Percentiles rank a stretch among this genome's conserved stretches.
Evolutionary conservation across 1,139 yeast species (phyloP).

Genomic region (Protomyces pachydermus): DNA sequence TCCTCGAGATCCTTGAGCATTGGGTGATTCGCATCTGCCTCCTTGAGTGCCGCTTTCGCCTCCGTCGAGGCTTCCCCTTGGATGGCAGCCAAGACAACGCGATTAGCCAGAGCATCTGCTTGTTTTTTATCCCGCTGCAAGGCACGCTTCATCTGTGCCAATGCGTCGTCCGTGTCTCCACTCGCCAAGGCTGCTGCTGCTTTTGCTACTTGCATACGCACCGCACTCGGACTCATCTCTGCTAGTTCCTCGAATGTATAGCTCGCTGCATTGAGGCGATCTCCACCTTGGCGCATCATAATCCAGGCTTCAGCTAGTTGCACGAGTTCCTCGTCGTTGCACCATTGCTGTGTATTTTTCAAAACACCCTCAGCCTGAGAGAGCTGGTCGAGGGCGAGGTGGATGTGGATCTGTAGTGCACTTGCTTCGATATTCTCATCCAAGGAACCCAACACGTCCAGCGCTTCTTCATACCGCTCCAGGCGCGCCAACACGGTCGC

Average conservation of each 20-base stretch:
- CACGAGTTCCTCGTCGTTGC: slow-evolving; percentile 63
- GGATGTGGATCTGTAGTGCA: slow-evolving; percentile 41
- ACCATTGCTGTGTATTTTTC: slow-evolving; percentile 45
- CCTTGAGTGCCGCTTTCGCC: slow-evolving; percentile 41
- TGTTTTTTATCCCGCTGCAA: slow-evolving; percentile 40
- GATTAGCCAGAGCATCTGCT: slow-evolving; percentile 56
- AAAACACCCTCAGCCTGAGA: slow-evolving; percentile 40
- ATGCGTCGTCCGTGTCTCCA: slow-evolving; percentile 49
- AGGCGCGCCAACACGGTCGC: slow-evolving; percentile 39
- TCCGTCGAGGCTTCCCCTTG: slow-evolving; percentile 37
- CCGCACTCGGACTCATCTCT: slow-evolving; percentile 45
- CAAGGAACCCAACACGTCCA: slow-evolving; percentile 37
- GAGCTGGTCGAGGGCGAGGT: slow-evolving; percentile 39
- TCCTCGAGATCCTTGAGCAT: slow-evolving; percentile 49
- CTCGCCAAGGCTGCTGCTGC: slow-evolving; percentile 47
- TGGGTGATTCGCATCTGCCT: slow-evolving; percentile 50
- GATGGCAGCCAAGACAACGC: slow-evolving; percentile 52
- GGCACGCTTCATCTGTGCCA: slow-evolving; percentile 46
- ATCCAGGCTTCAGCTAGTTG: slow-evolving; percentile 68
- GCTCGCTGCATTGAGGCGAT: slow-evolving; percentile 55
- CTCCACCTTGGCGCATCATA: slow-evolving; percentile 50
- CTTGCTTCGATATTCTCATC: slow-evolving; percentile 37
- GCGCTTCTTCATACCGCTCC: slow-evolving; percentile 39
- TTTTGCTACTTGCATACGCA: slow-evolving; percentile 46
- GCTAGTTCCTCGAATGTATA: slow-evolving; percentile 71